A percentile compares a stretch with the other conserved stretches of the same genome.
Evolutionary conservation across 169 alveolate genomes (phyloP).

Genomic region (Plasmodium coatneyi): DNA sequence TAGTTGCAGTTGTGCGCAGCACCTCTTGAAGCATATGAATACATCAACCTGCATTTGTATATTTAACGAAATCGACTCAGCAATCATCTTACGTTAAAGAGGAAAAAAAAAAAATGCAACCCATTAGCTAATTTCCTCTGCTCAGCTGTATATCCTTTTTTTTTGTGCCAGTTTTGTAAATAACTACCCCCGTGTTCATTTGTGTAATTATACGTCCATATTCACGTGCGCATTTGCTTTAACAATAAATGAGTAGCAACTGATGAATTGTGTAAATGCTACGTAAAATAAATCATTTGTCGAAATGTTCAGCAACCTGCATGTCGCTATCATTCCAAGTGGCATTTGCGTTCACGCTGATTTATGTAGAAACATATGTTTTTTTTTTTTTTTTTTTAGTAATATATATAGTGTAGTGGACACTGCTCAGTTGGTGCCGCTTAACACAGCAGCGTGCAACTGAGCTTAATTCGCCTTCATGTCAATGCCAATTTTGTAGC

Average conservation of each 20-base stretch:
- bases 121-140: neutral
- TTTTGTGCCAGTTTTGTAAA: neutral
- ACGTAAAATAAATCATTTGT: neutral
- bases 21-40: neutral
- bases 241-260: neutral
- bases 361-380: neutral
- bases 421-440: neutral
- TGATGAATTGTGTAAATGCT: neutral
- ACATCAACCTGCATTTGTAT: neutral
- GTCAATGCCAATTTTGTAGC: neutral
- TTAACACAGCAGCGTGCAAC: neutral
- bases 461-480: neutral
- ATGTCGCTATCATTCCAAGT: neutral
- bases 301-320: neutral
- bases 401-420: neutral
- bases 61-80: neutral
- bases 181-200: neutral
- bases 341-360: neutral
- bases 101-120: neutral
- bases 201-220: neutral
- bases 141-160: neutral
- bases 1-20: neutral
- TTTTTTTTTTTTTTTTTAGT: neutral
- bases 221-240: neutral
- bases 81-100: neutral